Percentiles rank a stretch among this genome's conserved stretches.
Evolutionary conservation across 169 alveolate genomes (phyloP).

Genomic region (Ichthyophthirius multifiliis): DNA sequence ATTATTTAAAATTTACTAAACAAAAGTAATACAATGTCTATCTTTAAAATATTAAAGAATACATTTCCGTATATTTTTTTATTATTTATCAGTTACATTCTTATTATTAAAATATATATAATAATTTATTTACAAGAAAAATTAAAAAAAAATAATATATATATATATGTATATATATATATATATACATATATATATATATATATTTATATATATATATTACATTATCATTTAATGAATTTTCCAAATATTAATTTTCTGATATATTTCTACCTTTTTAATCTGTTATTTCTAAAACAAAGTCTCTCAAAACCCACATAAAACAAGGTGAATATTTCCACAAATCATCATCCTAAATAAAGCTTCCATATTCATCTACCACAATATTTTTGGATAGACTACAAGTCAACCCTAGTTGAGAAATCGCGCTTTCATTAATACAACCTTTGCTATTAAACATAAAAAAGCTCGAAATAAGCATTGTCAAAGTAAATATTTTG

Average conservation of each 20-base stretch:
- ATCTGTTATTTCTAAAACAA: conserved; percentile 66
- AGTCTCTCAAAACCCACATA: conserved; percentile 84
- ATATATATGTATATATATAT: neutral
- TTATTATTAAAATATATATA: neutral
- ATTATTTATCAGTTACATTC: conserved; percentile 49
- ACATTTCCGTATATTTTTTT: conserved; percentile 69
- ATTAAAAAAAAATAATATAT: no score
- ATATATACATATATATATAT: neutral
- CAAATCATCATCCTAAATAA: conserved; percentile 53
- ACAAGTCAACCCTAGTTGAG: conserved; percentile 66
- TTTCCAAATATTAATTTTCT: conserved; percentile 74
- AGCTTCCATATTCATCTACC: conserved; percentile 51
- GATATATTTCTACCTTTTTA: conserved; percentile 59
- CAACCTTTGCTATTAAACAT: conserved; percentile 81
- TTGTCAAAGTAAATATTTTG: conserved; percentile 71
- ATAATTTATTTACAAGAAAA: neutral
- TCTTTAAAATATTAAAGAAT: conserved; percentile 60
- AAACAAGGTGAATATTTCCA: conserved; percentile 60
- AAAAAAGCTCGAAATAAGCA: conserved; percentile 74
- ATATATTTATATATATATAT: neutral
- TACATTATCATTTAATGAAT: conserved; percentile 64
- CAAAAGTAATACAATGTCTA: conserved; percentile 77
- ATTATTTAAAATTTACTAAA: conserved; percentile 8
- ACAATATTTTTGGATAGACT: conserved; percentile 55
- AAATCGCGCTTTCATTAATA: conserved; percentile 82